Evolutionary conservation across 2,329 filamentous ascomycete species (phyloP), one percentile per base, ranked within the genome.

Genomic region (Plectosphaerella sp.): DNA sequence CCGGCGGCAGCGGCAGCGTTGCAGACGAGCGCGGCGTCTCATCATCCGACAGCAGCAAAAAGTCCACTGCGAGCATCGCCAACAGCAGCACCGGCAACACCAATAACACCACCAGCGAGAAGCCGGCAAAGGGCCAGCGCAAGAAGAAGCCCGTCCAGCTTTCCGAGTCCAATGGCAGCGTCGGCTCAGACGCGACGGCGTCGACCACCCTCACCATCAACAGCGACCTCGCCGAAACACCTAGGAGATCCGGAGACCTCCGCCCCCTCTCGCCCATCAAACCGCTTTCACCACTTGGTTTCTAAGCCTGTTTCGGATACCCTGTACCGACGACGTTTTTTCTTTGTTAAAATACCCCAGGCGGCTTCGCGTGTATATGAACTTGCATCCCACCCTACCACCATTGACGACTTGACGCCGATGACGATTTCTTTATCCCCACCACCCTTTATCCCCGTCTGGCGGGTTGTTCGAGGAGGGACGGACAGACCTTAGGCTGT

Each of bases 1-100:
- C 28, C 8, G 28, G 8, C 11, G 28, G 28, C 28, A 33, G 28
- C 11, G 28, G 28, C 37, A 58, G 59, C 10, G 55, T 46, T 61
- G 59, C 52, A 64, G 63, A 36, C 58, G 66, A 39, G 59, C 49
- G 52, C 22, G 47, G 63, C 60, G 47, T 61, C 12, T 86, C 85
- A 4, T 87, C 86, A 5, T 86, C 86, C 10, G 85, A 83, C 57
- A 87, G 83, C 62, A 84, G 79, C 67, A 80, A 82, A 59, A 74
- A 74, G 51, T 77, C 72, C 49, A 71, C 59, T 47, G 58, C 61
- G 39, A 49, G 54, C 36, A 33, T 33, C 28, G 28, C 8, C 37
- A 41, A n/a, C 37, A 41, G 18, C 18, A 41, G 18, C 37, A 41
- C 37, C 18, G 15, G 37, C 37, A 41, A 41, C 37, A n/a, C 37